Base-by-base conservation (phyloP, 306 rosid species). In the Delonix regia region DNA sequence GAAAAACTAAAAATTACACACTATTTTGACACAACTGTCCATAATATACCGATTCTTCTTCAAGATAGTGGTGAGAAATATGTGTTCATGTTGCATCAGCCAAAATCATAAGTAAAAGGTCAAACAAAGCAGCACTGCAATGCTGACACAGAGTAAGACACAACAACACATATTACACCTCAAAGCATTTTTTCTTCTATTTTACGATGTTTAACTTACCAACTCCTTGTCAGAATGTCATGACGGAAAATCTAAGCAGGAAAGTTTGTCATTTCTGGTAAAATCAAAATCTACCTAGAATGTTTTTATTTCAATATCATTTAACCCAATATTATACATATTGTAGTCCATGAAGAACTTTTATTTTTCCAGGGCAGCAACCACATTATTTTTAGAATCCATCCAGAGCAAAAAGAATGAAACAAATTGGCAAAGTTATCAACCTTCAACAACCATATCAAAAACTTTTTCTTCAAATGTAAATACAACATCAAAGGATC, bases 401-500 rank as follows among this genome's bases (percentile, higher is more conserved):
- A 60, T 30, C 45, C 2, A 51, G 59, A 53, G 24, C 18, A 76
- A 68, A 15, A 68, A 60, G 61, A 81, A 68, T 21, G 30, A 69
- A 76, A 57, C 53, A 52, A 39, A 80, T 44, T 47, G 63, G 47
- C 39, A n/a, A 57, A 71, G 45, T 14, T 24, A 77, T 69, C 61
- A 77, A 95, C 99, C 98, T 95, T 93, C 97, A 86, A 91, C 69
- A 30, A 93, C 98, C 96, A 91, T 89, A 87, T 95, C 97, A 24
- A 89, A 95, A 45, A 95, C 99, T 85, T 93, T 95, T 77, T 95
- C 98, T 86, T 93, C 98, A 65, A 93, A 95, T 34, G 96, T 80
- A 59, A 95, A 83, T 6, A 95, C 97, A 30, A 95, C 89, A 22
- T 95, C 99, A 80, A 90, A 93, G 61, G 61, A 76, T 38, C 99